Percentiles rank a stretch among this genome's conserved stretches.
Conservation (phyloP, 2,329 filamentous ascomycete species). For the Plectosphaerella cucumerina region DNA sequence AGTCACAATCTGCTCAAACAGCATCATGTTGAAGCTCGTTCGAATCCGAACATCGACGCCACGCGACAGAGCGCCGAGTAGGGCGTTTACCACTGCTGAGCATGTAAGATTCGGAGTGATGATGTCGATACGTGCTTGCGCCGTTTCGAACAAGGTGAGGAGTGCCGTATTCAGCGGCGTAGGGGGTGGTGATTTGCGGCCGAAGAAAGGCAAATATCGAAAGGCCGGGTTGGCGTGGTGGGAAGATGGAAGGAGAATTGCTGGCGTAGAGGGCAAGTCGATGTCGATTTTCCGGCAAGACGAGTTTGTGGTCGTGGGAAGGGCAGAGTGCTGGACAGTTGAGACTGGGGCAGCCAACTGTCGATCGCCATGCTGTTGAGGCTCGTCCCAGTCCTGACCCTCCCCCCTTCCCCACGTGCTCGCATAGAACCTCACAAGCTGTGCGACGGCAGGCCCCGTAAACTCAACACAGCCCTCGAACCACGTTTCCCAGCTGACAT, state of each 20-base stretch:
- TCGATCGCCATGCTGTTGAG: too few relatives aligned
- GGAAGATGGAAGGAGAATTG: slow-evolving; percentile 68
- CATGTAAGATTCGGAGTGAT: slow-evolving; percentile 78
- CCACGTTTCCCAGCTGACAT: slow-evolving; percentile 86
- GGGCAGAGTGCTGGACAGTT: too few relatives aligned
- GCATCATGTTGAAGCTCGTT: slow-evolving; percentile 67
- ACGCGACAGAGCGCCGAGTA: slow-evolving; percentile 57
- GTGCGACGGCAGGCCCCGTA: slow-evolving; percentile 54
- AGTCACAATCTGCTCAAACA: slow-evolving; percentile 76
- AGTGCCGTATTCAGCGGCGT: slow-evolving; percentile 67
- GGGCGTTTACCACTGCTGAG: slow-evolving; percentile 54
- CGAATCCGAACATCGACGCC: slow-evolving; percentile 66
- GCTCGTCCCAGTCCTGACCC: not conserved
- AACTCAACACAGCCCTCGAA: slow-evolving; percentile 73
- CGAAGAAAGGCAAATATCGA: slow-evolving; percentile 52
- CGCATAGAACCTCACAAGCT: slow-evolving; percentile 64
- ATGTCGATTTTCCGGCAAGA: slow-evolving; percentile 14
- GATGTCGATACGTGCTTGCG: slow-evolving; percentile 58
- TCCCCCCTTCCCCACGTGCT: slow-evolving; percentile 53
- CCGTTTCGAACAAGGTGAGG: slow-evolving; percentile 54
- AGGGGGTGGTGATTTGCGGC: slow-evolving; percentile 43
- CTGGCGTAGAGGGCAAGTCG: slow-evolving; percentile 32
- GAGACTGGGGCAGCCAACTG: too few relatives aligned
- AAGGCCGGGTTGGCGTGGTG: slow-evolving; percentile 68
- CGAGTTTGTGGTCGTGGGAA: slow-evolving; percentile 11